Evolutionary conservation across 768 basidiomycete genomes (phyloP).

Genomic region (Psilocybe tampanensis): DNA sequence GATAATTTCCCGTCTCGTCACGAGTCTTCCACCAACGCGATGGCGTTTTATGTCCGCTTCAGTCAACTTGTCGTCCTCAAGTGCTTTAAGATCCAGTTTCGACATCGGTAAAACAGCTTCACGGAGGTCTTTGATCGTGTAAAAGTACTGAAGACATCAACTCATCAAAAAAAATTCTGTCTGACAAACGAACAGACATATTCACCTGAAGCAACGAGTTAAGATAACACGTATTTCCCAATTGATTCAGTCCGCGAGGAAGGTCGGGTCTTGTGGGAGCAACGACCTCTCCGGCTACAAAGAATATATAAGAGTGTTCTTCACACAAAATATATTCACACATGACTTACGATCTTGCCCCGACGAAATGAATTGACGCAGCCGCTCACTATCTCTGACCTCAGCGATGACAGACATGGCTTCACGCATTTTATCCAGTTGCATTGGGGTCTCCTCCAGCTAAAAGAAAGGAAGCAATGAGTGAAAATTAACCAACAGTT

Average conservation of each 20-base stretch:
- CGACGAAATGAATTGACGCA: constrained; percentile 64
- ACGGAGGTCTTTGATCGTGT: constrained; percentile 90
- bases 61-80: constrained; percentile 72
- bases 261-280: constrained; percentile 60
- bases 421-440: constrained; percentile 70
- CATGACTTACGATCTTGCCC: constrained; percentile 73
- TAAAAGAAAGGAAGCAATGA: constrained; percentile 26
- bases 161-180: too few species aligned
- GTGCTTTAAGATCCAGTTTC: constrained; percentile 50
- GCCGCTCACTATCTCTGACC: constrained; percentile 67
- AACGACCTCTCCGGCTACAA: constrained; percentile 65
- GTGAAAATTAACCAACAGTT: not conserved
- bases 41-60: constrained; percentile 84
- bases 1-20: constrained; percentile 79
- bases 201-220: constrained; percentile 76
- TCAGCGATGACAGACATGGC: constrained; percentile 78
- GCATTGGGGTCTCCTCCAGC: constrained; percentile 73
- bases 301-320: not conserved
- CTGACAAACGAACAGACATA: not conserved
- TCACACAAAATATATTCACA: not conserved
- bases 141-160: constrained; percentile 86
- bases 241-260: constrained; percentile 85
- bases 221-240: constrained; percentile 87
- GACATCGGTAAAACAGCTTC: constrained; percentile 69
- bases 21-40: constrained; percentile 85